These are phyloP conservation scores for Wickerhamomyces pijperi DNA, from an alignment of 805 yeast species.

Conservation along the genomic window DNA sequence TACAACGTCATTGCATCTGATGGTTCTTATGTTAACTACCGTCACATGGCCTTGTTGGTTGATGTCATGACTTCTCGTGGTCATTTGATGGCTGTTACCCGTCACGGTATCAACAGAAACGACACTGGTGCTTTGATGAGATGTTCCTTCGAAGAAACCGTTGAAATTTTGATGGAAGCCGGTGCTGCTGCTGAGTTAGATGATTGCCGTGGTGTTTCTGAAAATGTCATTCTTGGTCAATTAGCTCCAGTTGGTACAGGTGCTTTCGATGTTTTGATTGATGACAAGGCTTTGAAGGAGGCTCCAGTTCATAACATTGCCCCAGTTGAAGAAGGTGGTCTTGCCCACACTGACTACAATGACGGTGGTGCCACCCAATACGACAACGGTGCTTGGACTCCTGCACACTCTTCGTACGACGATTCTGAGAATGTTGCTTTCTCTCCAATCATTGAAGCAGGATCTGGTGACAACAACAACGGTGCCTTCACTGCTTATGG, in stretches of 20 bases:
- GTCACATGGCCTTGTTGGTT: constrained; percentile 95
- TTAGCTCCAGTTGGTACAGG: constrained; percentile 99
- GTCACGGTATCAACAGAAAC: constrained; percentile 98
- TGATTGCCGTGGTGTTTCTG: constrained; percentile 97
- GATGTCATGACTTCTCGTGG: constrained; percentile 99
- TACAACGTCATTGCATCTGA: constrained; percentile 97
- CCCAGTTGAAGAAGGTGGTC: constrained; percentile 28
- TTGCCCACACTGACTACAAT: constrained; percentile 27
- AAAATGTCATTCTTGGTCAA: constrained; percentile 95
- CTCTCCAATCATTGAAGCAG: constrained; percentile 76
- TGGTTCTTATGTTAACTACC: constrained; percentile 97
- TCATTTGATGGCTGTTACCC: constrained; percentile 95
- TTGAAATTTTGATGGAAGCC: constrained; percentile 93
- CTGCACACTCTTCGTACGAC: constrained; percentile 47
- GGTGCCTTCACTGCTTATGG: constrained; percentile 37
- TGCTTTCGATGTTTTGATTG: constrained; percentile 89
- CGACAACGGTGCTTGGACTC: constrained; percentile 57
- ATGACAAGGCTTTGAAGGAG: constrained; percentile 69
- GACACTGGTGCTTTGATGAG: constrained; percentile 99
- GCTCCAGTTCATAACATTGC: constrained; percentile 24
- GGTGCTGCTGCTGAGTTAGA: constrained; percentile 97
- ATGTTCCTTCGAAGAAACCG: constrained; percentile 98
- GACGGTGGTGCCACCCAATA: constrained; percentile 88
- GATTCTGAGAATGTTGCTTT: constrained; percentile 69
- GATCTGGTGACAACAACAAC: constrained; percentile 57